Evolutionary conservation across 441 rosid genomes (phyloP).

Genomic region (Macaranga tanarius): DNA sequence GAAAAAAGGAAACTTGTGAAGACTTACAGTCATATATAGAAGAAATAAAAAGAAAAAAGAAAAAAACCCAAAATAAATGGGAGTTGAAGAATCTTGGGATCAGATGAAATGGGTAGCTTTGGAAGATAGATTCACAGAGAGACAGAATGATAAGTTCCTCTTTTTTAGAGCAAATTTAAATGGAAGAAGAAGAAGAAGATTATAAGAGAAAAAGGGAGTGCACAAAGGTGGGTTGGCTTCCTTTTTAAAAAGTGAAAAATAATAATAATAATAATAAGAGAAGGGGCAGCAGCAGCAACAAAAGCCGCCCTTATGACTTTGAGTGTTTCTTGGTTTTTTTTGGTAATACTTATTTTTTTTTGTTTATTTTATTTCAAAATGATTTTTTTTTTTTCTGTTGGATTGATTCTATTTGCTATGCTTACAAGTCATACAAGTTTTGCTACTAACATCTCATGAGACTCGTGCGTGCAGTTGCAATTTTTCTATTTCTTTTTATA

Average conservation of each 20-base stretch:
- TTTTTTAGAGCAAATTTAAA: not conserved
- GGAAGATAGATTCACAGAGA: not conserved
- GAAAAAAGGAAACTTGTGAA: constrained; percentile 14
- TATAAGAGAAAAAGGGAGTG: not conserved
- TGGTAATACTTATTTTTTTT: not conserved
- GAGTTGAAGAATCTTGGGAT: constrained; percentile 19
- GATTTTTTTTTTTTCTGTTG: not conserved
- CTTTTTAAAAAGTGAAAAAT: constrained; percentile 15
- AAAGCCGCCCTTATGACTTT: constrained; percentile 23
- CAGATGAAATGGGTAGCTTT: constrained; percentile 4
- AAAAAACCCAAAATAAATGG: not conserved
- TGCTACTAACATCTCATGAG: too few species aligned
- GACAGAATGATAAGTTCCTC: constrained; percentile 8
- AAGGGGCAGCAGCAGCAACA: not conserved
- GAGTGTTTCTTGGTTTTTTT: not conserved
- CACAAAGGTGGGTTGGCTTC: constrained; percentile 1
- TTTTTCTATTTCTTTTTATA: too few species aligned
- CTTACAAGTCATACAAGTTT: too few species aligned
- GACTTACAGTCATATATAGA: constrained; percentile 28
- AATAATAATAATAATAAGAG: too few species aligned
- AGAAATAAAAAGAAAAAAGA: constrained; percentile 5
- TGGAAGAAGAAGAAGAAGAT: not conserved
- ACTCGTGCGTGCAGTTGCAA: too few species aligned
- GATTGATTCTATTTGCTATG: too few species aligned
- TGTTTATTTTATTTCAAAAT: not conserved